phyloP scores from a whole-genome alignment of 108 stramenopile genomes.

The Pelagomonas calceolata region DNA sequence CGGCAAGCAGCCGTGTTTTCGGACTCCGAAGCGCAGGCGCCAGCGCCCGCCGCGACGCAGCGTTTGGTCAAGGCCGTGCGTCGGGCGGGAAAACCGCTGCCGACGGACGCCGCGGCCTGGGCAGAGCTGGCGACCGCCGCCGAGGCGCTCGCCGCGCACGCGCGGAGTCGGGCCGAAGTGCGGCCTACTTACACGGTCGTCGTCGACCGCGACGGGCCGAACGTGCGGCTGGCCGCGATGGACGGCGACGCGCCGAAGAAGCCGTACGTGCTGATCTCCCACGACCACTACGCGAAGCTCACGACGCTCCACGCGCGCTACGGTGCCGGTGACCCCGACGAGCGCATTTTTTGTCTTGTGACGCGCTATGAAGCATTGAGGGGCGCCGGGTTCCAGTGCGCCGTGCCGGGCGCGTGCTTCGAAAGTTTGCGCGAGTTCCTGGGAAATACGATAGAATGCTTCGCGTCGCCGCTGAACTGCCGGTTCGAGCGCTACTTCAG shows the following conservation, averaged over 20 bases:
- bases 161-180: neutral
- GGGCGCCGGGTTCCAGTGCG: constrained; percentile 55
- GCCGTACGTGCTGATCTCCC: constrained; percentile 23
- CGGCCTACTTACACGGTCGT: neutral
- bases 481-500: constrained; percentile 36
- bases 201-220: neutral
- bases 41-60: too few relatives aligned
- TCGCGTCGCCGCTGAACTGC: constrained; percentile 57
- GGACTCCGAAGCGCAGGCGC: too few relatives aligned
- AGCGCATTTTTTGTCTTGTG: constrained; percentile 22
- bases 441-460: constrained; percentile 42
- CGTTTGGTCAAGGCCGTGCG: too few relatives aligned
- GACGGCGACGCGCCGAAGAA: constrained; percentile 9
- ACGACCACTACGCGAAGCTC: constrained; percentile 14
- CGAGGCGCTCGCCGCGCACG: too few relatives aligned
- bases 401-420: constrained; percentile 36
- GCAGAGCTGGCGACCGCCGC: too few relatives aligned
- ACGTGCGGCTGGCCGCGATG: neutral
- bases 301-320: neutral
- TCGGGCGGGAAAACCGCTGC: neutral
- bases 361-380: constrained; percentile 30
- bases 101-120: neutral
- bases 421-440: constrained; percentile 27
- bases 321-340: neutral
- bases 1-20: constrained; percentile 7